These are phyloP conservation scores for Xylaria intraflava DNA, from an alignment of 495 filamentous ascomycete species.

Conservation along the genomic window DNA sequence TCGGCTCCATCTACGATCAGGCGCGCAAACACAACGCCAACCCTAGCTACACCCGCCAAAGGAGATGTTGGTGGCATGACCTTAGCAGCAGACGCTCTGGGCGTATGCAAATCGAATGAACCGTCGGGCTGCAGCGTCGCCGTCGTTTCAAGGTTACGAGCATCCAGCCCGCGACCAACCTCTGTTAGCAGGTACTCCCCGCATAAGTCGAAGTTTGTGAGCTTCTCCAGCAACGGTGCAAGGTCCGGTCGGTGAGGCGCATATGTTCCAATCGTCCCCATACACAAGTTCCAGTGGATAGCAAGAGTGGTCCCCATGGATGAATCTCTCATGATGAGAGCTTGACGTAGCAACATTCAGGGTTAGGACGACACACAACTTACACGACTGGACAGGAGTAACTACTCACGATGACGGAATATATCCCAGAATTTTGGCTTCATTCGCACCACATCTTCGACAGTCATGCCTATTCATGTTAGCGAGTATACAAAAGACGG, in stretches of 20 bases:
- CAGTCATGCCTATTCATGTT: conserved; percentile 5
- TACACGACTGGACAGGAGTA: not conserved
- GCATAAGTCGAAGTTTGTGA: conserved; percentile 26
- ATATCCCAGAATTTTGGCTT: conserved; percentile 13
- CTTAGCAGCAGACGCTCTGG: conserved; percentile 24
- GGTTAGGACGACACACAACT: not conserved
- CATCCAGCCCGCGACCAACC: conserved; percentile 34
- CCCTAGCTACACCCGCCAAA: conserved; percentile 16
- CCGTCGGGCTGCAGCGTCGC: conserved; percentile 29
- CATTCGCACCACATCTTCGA: conserved; percentile 11
- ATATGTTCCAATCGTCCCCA: conserved; percentile 31
- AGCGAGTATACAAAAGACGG: not conserved
- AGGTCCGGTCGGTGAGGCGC: conserved; percentile 22
- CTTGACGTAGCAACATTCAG: not conserved
- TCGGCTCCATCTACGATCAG: conserved; percentile 25
- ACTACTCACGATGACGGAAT: conserved; percentile 11
- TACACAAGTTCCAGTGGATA: conserved; percentile 35
- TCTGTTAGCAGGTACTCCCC: conserved; percentile 35
- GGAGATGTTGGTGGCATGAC: conserved; percentile 33
- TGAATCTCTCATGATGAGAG: conserved; percentile 5
- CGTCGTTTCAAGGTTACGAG: conserved; percentile 33
- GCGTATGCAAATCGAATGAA: conserved; percentile 30
- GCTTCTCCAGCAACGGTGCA: conserved; percentile 16
- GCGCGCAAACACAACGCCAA: conserved; percentile 33
- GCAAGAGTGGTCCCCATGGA: conserved; percentile 19